These are phyloP conservation scores for Neophaeococcomyces aloes DNA, from an alignment of 2,329 filamentous ascomycete genomes.

Conservation along the genomic window DNA sequence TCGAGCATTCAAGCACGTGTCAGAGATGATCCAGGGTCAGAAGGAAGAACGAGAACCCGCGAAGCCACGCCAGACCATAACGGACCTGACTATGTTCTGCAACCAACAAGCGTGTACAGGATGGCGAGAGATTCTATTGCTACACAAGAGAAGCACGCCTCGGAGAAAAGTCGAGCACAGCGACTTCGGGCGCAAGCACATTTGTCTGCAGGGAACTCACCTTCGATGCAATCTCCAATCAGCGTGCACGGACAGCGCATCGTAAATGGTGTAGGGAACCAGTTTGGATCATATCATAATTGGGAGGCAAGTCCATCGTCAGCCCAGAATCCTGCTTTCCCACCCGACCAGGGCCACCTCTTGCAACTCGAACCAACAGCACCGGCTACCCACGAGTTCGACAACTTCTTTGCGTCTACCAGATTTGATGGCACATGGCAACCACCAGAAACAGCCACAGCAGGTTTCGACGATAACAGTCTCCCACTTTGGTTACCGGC, in stretches of 20 bases:
- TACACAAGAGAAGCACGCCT: constrained; percentile 8
- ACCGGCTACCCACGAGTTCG: constrained; percentile 7
- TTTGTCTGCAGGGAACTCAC: background rate
- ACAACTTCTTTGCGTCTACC: constrained; percentile 7
- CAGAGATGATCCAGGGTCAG: constrained; percentile 9
- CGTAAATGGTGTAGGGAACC: background rate
- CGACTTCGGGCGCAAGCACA: background rate
- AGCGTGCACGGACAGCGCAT: background rate
- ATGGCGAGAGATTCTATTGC: constrained; percentile 7
- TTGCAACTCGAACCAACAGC: constrained; percentile 3
- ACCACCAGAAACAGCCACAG: constrained; percentile 8
- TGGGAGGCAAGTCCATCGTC: constrained; percentile 2
- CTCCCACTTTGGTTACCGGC: constrained; percentile 9
- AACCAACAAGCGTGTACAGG: constrained; percentile 9
- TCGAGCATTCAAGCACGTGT: constrained; percentile 4
- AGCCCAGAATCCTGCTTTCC: background rate
- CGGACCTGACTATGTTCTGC: constrained; percentile 8
- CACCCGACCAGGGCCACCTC: background rate
- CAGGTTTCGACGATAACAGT: constrained; percentile 6
- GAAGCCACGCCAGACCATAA: constrained; percentile 8
- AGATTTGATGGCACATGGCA: constrained; percentile 11
- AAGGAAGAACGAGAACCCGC: constrained; percentile 4
- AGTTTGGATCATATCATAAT: background rate
- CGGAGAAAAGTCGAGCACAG: constrained; percentile 6
- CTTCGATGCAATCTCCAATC: background rate